These are phyloP conservation scores for Chondrostereum purpureum DNA, from an alignment of 1,284 basidiomycete genomes.

Conservation along the genomic window DNA sequence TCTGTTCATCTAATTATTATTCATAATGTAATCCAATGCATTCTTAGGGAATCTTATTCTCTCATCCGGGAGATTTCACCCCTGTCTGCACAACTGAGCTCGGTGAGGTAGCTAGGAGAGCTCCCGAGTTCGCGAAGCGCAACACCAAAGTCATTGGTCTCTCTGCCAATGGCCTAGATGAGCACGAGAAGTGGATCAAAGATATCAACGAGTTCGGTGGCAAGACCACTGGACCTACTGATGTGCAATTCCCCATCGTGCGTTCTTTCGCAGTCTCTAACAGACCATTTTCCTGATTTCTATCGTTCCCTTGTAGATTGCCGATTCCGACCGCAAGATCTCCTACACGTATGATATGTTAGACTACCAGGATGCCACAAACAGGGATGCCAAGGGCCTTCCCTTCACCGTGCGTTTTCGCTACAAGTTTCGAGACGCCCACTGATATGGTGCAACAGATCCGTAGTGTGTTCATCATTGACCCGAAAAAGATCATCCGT, in stretches of 20 bases:
- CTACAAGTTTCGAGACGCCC: slow-evolving; percentile 6
- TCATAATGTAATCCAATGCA: neutral
- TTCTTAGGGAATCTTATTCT: slow-evolving; percentile 85
- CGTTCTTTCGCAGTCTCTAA: slow-evolving; percentile 19
- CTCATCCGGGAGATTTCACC: slow-evolving; percentile 86
- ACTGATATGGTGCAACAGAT: slow-evolving; percentile 48
- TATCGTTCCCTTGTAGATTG: slow-evolving; percentile 53
- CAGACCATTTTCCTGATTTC: neutral
- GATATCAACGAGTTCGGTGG: slow-evolving; percentile 84
- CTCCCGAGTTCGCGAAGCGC: slow-evolving; percentile 80
- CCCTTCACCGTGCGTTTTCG: slow-evolving; percentile 62
- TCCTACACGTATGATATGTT: slow-evolving; percentile 92
- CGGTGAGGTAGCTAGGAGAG: slow-evolving; percentile 86
- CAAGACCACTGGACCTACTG: slow-evolving; percentile 52
- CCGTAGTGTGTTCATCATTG: slow-evolving; percentile 91
- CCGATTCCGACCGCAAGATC: slow-evolving; percentile 83
- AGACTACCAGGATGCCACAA: slow-evolving; percentile 91
- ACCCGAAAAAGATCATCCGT: slow-evolving; percentile 88
- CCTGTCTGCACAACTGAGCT: slow-evolving; percentile 79
- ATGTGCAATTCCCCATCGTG: slow-evolving; percentile 89
- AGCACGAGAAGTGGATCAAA: slow-evolving; percentile 86
- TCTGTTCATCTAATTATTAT: neutral
- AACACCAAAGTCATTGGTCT: slow-evolving; percentile 93
- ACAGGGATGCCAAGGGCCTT: slow-evolving; percentile 87
- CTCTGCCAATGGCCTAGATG: slow-evolving; percentile 85